Evolutionary conservation across 495 filamentous ascomycete genomes (phyloP).

Genomic region (Aspergillus ellipticus): DNA sequence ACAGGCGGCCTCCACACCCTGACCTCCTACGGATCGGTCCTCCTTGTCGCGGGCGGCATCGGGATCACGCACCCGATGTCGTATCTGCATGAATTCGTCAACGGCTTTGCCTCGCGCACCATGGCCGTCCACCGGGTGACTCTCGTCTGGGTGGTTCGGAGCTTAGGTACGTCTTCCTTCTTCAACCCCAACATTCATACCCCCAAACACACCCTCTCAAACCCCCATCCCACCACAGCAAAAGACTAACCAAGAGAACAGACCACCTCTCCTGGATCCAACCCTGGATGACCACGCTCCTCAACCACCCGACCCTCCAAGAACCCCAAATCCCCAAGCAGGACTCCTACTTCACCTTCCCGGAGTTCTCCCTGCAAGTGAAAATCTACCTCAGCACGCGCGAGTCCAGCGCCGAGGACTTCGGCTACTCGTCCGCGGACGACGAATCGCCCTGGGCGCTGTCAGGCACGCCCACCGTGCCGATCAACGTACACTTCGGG

Average conservation of each 20-base stretch:
- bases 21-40: conserved; percentile 50
- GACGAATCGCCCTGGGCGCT: conserved; percentile 31
- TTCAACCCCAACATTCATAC: background rate
- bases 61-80: conserved; percentile 58
- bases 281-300: conserved; percentile 40
- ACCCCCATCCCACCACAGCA: background rate
- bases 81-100: conserved; percentile 49
- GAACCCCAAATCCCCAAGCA: conserved; percentile 20
- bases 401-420: conserved; percentile 25
- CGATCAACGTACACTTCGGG: conserved; percentile 28
- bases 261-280: conserved; percentile 45
- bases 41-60: conserved; percentile 56
- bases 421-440: conserved; percentile 16
- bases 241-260: conserved; percentile 2
- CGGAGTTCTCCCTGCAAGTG: conserved; percentile 31
- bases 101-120: conserved; percentile 34
- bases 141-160: conserved; percentile 42
- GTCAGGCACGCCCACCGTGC: conserved; percentile 25
- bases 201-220: background rate
- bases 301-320: conserved; percentile 32
- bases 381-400: conserved; percentile 32
- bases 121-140: conserved; percentile 41
- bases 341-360: conserved; percentile 31
- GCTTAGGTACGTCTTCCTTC: conserved; percentile 25
- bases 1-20: conserved; percentile 48